Evolutionary conservation across 2,329 filamentous ascomycete species (phyloP).

Genomic region (Ophiostoma ulmi): DNA sequence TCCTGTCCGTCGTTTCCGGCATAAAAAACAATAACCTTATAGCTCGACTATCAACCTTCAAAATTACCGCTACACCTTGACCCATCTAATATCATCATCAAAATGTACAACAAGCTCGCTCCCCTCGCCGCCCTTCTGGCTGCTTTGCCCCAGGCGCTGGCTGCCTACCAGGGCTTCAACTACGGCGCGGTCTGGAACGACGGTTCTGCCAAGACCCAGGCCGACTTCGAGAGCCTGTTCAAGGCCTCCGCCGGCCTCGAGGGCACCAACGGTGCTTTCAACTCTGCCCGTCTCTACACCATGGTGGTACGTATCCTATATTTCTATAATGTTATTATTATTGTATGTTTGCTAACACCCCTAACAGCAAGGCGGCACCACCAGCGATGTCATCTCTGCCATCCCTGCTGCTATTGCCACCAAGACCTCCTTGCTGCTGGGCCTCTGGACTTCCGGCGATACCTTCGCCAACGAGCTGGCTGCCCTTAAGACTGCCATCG

Average conservation of each 20-base stretch:
- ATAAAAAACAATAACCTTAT: neutral
- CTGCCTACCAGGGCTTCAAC: slow-evolving; percentile 59
- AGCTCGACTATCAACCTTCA: neutral
- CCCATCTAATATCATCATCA: neutral
- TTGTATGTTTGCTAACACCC: slow-evolving; percentile 16
- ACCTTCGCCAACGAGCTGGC: slow-evolving; percentile 66
- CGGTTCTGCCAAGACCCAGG: slow-evolving; percentile 53
- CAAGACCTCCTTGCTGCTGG: slow-evolving; percentile 72
- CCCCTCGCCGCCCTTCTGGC: slow-evolving; percentile 27
- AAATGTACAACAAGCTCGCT: slow-evolving; percentile 23
- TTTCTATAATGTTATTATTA: neutral
- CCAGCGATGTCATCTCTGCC: slow-evolving; percentile 61
- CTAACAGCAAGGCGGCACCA: slow-evolving; percentile 54
- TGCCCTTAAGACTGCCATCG: slow-evolving; percentile 65
- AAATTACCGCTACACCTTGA: slow-evolving; percentile 1
- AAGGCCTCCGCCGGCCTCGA: slow-evolving; percentile 57
- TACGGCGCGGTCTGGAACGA: slow-evolving; percentile 61
- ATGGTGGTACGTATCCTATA: slow-evolving; percentile 49
- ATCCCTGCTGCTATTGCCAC: slow-evolving; percentile 80
- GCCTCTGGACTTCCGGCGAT: slow-evolving; percentile 74
- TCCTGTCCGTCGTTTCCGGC: slow-evolving; percentile 14
- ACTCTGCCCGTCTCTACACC: slow-evolving; percentile 65
- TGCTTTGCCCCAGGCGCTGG: slow-evolving; percentile 31
- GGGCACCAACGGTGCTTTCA: slow-evolving; percentile 59
- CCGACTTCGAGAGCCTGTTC: slow-evolving; percentile 68